Evolutionary conservation across 2,329 filamentous ascomycete genomes (phyloP).

Genomic region (Neobulgaria alba): DNA sequence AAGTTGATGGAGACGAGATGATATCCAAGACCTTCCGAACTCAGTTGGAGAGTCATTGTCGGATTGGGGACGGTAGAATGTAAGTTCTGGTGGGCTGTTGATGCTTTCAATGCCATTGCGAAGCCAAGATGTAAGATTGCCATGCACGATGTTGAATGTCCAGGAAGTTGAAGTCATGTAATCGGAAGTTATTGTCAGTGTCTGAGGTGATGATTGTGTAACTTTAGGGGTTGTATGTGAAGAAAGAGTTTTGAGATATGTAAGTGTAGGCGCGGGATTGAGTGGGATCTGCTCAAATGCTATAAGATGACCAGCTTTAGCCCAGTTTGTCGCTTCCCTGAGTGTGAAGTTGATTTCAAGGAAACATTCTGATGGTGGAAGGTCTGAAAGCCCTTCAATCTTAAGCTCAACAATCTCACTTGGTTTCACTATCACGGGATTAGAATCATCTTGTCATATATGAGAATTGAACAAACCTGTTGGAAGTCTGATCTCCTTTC

Average conservation of each 20-base stretch:
- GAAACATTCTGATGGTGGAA: slow-evolving; percentile 33
- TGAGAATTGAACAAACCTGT: slow-evolving; percentile 27
- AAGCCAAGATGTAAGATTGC: slow-evolving; percentile 36
- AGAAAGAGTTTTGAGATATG: slow-evolving; percentile 21
- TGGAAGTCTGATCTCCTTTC: slow-evolving; percentile 34
- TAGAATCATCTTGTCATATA: too few relatives aligned
- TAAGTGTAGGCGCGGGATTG: slow-evolving; percentile 8
- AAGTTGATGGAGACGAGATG: slow-evolving; percentile 38
- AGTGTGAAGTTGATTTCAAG: slow-evolving; percentile 41
- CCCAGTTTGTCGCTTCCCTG: slow-evolving; percentile 41
- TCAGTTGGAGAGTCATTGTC: slow-evolving; percentile 53
- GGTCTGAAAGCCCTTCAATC: slow-evolving; percentile 11
- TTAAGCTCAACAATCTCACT: slow-evolving; percentile 10
- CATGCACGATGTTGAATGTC: slow-evolving; percentile 36
- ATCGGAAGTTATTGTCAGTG: slow-evolving; percentile 14
- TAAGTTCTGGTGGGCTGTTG: slow-evolving; percentile 37
- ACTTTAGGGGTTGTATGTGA: slow-evolving; percentile 17
- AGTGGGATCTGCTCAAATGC: slow-evolving; percentile 41
- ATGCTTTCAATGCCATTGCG: slow-evolving; percentile 34
- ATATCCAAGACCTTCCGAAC: slow-evolving; percentile 50
- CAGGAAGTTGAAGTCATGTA: slow-evolving; percentile 30
- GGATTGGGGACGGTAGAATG: slow-evolving; percentile 57
- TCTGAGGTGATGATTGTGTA: slow-evolving; percentile 20
- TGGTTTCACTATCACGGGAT: slow-evolving; percentile 37
- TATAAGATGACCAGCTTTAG: slow-evolving; percentile 40